phyloP scores from a whole-genome alignment of 371 early-diverging fungal species.

The Rhizopus arrhizus region DNA sequence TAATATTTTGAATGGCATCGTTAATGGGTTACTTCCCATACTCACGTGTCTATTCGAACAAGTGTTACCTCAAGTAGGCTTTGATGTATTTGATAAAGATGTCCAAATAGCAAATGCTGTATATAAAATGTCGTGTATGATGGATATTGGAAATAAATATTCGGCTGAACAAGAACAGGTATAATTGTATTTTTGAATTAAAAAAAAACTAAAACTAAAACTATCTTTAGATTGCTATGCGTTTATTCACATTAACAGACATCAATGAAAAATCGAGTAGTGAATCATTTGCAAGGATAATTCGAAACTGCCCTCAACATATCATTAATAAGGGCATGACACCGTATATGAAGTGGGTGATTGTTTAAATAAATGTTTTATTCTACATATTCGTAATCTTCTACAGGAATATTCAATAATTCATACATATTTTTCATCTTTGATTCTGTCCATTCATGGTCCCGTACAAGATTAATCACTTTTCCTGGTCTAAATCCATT shows the following conservation, averaged over 20 bases:
- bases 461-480: constrained; percentile 59
- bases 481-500: constrained; percentile 47
- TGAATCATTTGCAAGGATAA: background rate
- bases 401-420: constrained; percentile 34
- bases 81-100: background rate
- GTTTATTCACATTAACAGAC: background rate
- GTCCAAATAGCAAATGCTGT: constrained; percentile 16
- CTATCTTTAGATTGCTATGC: background rate
- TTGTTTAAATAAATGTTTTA: constrained; percentile 15
- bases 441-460: constrained; percentile 44
- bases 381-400: constrained; percentile 39
- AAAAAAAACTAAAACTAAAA: background rate
- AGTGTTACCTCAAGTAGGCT: constrained; percentile 6
- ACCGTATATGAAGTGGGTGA: background rate
- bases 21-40: constrained; percentile 6
- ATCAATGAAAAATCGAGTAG: background rate
- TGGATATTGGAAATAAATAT: constrained; percentile 5
- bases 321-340: background rate
- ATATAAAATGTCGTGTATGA: constrained; percentile 21
- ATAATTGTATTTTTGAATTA: constrained; percentile 1
- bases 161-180: constrained; percentile 40
- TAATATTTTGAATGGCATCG: background rate
- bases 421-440: constrained; percentile 46
- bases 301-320: constrained; percentile 1
- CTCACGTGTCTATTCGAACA: constrained; percentile 19